A percentile compares a stretch with the other conserved stretches of the same genome.
These are phyloP conservation scores for Candida sojae DNA, from an alignment of 1,139 yeast genomes.

Conservation along the genomic window DNA sequence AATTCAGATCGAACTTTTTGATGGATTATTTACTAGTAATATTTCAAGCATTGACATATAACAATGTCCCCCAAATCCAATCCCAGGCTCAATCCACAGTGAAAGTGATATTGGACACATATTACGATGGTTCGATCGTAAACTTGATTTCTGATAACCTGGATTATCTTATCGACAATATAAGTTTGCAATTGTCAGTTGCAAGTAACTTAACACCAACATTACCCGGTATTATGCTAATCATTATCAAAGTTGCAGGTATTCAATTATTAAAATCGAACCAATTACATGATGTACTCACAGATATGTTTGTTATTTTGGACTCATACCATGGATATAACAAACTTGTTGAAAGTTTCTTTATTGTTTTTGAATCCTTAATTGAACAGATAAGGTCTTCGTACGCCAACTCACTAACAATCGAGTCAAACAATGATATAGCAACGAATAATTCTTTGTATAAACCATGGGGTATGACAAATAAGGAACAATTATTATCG, in stretches of 20 bases:
- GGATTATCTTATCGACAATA: constrained; percentile 78
- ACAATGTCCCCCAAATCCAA: constrained; percentile 30
- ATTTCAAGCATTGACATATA: constrained; percentile 36
- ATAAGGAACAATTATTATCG: constrained; percentile 37
- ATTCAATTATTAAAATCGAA: constrained; percentile 51
- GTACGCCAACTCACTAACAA: constrained; percentile 26
- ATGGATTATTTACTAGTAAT: constrained; percentile 35
- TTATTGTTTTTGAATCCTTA: constrained; percentile 68
- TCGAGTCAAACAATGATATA: constrained; percentile 5
- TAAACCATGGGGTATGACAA: constrained; percentile 59
- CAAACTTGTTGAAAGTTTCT: constrained; percentile 70
- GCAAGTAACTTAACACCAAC: constrained; percentile 69
- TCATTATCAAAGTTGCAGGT: constrained; percentile 72
- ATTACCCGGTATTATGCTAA: constrained; percentile 67
- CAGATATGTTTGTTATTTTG: constrained; percentile 71
- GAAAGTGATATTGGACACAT: constrained; percentile 44
- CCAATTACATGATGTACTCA: constrained; percentile 70
- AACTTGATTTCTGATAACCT: constrained; percentile 63
- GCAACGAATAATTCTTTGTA: constrained; percentile 22
- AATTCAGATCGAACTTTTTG: constrained; percentile 32
- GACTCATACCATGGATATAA: constrained; percentile 86
- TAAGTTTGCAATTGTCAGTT: constrained; percentile 67
- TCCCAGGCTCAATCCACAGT: constrained; percentile 30
- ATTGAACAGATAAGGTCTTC: constrained; percentile 51
- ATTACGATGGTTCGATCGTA: constrained; percentile 60